Evolutionary conservation across 192 early-diverging fungal genomes (phyloP).

Genomic region (Glomus cerebriforme): DNA sequence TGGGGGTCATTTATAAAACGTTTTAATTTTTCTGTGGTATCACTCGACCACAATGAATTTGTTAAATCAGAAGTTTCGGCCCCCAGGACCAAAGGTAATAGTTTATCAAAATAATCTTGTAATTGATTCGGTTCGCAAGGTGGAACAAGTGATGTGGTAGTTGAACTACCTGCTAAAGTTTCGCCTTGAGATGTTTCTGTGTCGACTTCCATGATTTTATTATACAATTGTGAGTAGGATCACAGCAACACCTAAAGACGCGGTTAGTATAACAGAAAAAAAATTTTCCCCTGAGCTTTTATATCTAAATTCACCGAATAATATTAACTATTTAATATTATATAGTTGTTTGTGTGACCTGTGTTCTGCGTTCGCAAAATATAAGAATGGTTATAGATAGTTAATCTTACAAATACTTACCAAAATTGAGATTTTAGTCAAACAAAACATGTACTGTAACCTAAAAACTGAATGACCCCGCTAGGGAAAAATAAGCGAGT

Average conservation of each 20-base stretch:
- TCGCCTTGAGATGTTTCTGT: not conserved
- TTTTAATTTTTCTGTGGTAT: constrained; percentile 70
- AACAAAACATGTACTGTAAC: no score
- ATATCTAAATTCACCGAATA: not conserved
- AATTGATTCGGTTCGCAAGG: constrained; percentile 62
- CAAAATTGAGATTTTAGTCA: no score
- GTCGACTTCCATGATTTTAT: not conserved
- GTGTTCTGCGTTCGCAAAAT: no score
- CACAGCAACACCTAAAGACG: not conserved
- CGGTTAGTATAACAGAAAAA: not conserved
- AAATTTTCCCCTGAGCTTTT: not conserved
- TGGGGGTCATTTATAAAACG: constrained; percentile 78
- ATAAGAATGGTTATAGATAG: no score
- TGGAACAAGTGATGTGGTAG: not conserved
- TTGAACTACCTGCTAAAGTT: not conserved
- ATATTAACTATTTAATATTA: no score
- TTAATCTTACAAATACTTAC: no score
- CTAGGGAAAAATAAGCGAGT: no score
- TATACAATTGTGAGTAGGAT: not conserved
- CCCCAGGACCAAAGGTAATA: constrained; percentile 74
- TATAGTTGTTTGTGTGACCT: no score
- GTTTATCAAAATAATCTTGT: constrained; percentile 68
- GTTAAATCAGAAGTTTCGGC: constrained; percentile 64
- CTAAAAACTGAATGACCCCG: no score
- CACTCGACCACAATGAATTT: constrained; percentile 63